Conservation (phyloP, 495 filamentous ascomycete species). For the Lasiosphaeria ovina region DNA sequence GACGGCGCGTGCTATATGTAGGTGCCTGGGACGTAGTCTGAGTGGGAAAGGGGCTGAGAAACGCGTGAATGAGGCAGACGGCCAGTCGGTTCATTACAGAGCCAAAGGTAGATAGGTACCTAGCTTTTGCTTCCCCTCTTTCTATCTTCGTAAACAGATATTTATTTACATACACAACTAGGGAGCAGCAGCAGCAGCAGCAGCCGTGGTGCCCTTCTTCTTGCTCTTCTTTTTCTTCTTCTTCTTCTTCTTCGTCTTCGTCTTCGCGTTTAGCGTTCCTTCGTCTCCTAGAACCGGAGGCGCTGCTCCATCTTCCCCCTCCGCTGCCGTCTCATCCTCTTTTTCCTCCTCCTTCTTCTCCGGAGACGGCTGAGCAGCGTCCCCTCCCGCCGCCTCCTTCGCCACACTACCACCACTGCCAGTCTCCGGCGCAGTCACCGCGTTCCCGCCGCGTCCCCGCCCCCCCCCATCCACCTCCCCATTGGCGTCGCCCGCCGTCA, state of each 20-base stretch:
- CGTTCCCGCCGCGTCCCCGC: not conserved
- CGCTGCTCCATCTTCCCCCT: too few relatives aligned
- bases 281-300: too few relatives aligned
- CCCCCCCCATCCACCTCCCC: constrained; percentile 3
- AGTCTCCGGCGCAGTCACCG: not conserved
- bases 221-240: constrained; percentile 20
- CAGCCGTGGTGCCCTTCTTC: not conserved
- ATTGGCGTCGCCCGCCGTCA: not conserved
- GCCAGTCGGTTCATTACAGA: too few relatives aligned
- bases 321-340: constrained; percentile 21
- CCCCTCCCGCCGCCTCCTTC: not conserved
- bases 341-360: constrained; percentile 17
- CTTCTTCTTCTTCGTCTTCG: constrained; percentile 40
- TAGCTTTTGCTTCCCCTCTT: too few relatives aligned
- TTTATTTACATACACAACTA: not conserved
- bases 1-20: too few relatives aligned
- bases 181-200: too few relatives aligned
- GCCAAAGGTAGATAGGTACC: too few relatives aligned
- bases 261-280: constrained; percentile 38
- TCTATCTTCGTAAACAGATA: too few relatives aligned
- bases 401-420: not conserved
- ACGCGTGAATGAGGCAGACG: too few relatives aligned
- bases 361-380: not conserved
- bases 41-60: too few relatives aligned
- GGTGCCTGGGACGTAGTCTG: too few relatives aligned